Evolutionary conservation across 2,329 filamentous ascomycete genomes (phyloP).

Genomic region (Didymosphaeria variabile): DNA sequence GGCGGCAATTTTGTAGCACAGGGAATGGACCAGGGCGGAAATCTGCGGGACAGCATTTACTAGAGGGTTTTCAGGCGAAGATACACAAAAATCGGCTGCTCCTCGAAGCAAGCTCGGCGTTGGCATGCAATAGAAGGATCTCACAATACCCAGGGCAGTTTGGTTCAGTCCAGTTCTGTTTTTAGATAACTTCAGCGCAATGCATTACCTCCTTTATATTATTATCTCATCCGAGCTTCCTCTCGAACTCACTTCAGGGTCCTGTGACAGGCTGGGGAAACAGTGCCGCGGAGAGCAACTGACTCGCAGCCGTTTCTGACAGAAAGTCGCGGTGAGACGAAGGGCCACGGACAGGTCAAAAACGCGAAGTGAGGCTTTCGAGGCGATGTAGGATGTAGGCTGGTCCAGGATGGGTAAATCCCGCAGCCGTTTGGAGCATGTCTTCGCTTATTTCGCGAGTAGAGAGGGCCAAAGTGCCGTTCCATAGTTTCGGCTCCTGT

Average conservation of each 20-base stretch:
- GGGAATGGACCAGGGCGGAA: conserved; percentile 16
- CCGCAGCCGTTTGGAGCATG: conserved; percentile 6
- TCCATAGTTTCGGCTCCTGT: not conserved
- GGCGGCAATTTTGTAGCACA: conserved; percentile 15
- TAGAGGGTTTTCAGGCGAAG: conserved; percentile 16
- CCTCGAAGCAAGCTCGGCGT: conserved; percentile 24
- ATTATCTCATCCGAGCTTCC: not conserved
- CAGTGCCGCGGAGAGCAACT: not conserved
- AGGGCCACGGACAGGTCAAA: not conserved
- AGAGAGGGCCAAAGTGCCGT: conserved; percentile 1
- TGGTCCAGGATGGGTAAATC: not conserved
- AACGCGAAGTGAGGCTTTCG: not conserved
- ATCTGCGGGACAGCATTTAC: conserved; percentile 22
- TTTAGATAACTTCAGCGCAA: conserved; percentile 12
- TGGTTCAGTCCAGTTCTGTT: conserved; percentile 28
- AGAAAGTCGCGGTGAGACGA: not conserved
- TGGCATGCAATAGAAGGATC: conserved; percentile 28
- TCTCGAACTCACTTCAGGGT: not conserved
- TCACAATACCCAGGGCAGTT: conserved; percentile 11
- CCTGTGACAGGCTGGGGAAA: not conserved
- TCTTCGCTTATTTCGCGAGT: conserved; percentile 12
- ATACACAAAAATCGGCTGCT: conserved; percentile 17
- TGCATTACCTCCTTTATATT: conserved; percentile 8
- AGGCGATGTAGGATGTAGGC: not conserved
- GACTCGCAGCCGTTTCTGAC: not conserved